Percentiles rank a stretch among this genome's conserved stretches.
Evolutionary conservation across 2,329 filamentous ascomycete species (phyloP).

Genomic region (Monilinia vaccinii-corymbosi): DNA sequence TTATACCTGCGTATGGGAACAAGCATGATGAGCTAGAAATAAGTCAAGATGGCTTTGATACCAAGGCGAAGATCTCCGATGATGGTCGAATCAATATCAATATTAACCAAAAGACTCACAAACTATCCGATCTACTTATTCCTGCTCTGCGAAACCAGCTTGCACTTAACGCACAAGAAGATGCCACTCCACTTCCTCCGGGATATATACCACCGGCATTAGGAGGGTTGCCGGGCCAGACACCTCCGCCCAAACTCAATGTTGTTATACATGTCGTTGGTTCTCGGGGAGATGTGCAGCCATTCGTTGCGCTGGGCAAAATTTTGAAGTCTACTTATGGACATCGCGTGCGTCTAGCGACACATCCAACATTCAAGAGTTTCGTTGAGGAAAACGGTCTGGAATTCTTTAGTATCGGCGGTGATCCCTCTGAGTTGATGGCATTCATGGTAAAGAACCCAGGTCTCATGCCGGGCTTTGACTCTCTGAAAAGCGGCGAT

Average conservation of each 20-base stretch:
- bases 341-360: conserved; percentile 65
- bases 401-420: conserved; percentile 71
- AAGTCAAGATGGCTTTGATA: conserved; percentile 53
- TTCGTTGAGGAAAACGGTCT: conserved; percentile 63
- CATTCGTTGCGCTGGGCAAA: conserved; percentile 62
- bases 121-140: conserved; percentile 57
- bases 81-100: conserved; percentile 74
- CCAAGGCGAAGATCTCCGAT: conserved; percentile 53
- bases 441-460: conserved; percentile 90
- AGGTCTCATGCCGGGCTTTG: conserved; percentile 73
- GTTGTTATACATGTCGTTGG: conserved; percentile 69
- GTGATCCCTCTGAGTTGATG: conserved; percentile 67
- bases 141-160: conserved; percentile 52
- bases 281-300: conserved; percentile 67
- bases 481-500: conserved; percentile 67
- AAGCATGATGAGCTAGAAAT: conserved; percentile 47
- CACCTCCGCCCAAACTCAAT: conserved; percentile 51
- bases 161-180: conserved; percentile 34
- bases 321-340: conserved; percentile 54
- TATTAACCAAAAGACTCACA: conserved; percentile 61
- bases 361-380: conserved; percentile 57
- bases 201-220: conserved; percentile 67
- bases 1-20: conserved; percentile 51
- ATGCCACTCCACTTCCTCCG: conserved; percentile 46
- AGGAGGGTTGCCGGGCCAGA: conserved; percentile 53